Evolutionary conservation across 208 protist genomes (phyloP).

Genomic region (Trypanosoma mega): DNA sequence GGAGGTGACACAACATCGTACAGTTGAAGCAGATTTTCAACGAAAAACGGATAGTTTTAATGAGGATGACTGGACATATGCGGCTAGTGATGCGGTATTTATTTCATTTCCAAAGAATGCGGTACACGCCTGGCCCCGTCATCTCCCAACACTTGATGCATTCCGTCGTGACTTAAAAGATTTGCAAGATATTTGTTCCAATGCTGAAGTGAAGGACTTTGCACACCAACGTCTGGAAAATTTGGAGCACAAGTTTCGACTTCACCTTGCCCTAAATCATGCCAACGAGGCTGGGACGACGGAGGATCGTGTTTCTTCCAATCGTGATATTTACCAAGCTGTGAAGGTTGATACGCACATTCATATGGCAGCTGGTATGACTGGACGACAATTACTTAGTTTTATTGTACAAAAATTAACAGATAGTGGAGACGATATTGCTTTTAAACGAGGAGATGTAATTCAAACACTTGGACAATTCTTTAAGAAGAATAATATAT

Average conservation of each 20-base stretch:
- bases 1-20: slow-evolving; percentile 56
- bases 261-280: slow-evolving; percentile 94
- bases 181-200: slow-evolving; percentile 69
- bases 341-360: slow-evolving; percentile 97
- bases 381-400: slow-evolving; percentile 89
- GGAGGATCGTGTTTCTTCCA: slow-evolving; percentile 78
- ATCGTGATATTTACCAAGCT: slow-evolving; percentile 95
- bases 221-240: slow-evolving; percentile 89
- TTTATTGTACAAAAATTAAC: slow-evolving; percentile 95
- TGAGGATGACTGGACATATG: slow-evolving; percentile 89
- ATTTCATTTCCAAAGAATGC: slow-evolving; percentile 76
- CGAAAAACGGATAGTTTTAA: slow-evolving; percentile 84
- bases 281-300: slow-evolving; percentile 87
- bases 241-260: slow-evolving; percentile 92
- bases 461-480: slow-evolving; percentile 87
- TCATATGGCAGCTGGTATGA: slow-evolving; percentile 96
- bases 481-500: slow-evolving; percentile 84
- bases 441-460: slow-evolving; percentile 81
- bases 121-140: slow-evolving; percentile 79
- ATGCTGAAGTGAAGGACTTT: slow-evolving; percentile 90
- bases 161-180: slow-evolving; percentile 76
- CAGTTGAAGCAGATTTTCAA: slow-evolving; percentile 83
- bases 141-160: slow-evolving; percentile 76
- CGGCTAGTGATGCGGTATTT: slow-evolving; percentile 85
- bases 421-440: slow-evolving; percentile 91